Evolutionary conservation across 1,284 basidiomycete species (phyloP), one percentile per base, ranked within the genome.

Genomic region (Fomitopsis schrenkii): DNA sequence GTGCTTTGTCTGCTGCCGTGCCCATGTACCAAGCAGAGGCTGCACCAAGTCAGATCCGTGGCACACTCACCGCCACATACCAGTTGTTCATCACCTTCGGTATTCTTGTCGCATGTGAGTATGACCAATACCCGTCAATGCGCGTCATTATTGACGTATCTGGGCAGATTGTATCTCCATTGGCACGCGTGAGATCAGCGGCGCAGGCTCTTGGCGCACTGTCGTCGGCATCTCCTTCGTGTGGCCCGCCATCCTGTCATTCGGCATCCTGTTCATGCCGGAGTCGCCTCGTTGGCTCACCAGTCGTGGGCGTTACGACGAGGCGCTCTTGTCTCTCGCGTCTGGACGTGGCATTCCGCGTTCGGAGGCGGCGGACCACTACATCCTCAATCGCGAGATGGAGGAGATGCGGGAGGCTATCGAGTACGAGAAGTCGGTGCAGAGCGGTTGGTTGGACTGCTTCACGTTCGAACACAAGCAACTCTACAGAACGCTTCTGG

Each of bases 11-110:
- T 55, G 88, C 89, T 41, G 89, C 87, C 1, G 91, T 94, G 0
- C 93, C 92, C 1, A 86, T 89, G 74, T 91, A 90, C 70, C 86
- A 90, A 78, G 86, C 87, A 7, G 90, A 93, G 73, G 87, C 87
- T 0, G 88, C 90, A 0, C 91, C 92, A 2, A 79, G 88, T 17
- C 85, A 91, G 65, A 87, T 94, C 59, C 84, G 92, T 64, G 91
- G 92, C 26, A 84, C 90, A 0, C 75, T 93, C 28, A 91, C 72
- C 19, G 72, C 72, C 10, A 74, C 72, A 8, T 74, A 74, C 59
- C 72, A 74, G 67, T 77, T 92, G 22, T 87, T 88, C 74, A 91
- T 91, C 70, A 91, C 89, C 0, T 80, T 88, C 65, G 90, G 90
- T 66, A 92, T 93, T 63, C 81, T 93, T 45, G 80, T 91, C 46